phyloP scores from a whole-genome alignment of 345 rosid species.

The Melaleuca quinquenervia region DNA sequence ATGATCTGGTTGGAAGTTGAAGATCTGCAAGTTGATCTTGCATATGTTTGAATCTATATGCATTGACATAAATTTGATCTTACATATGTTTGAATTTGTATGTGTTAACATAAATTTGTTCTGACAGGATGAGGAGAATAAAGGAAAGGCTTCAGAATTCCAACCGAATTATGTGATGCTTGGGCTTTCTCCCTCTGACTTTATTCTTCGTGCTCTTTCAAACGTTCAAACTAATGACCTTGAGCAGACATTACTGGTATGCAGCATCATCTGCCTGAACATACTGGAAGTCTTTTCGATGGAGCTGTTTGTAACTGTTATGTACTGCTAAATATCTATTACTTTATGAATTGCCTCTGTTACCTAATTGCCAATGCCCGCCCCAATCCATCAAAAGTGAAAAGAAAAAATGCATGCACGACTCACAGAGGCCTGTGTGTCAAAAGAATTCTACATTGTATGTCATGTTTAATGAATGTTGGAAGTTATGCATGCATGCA shows the following conservation, averaged over 20 bases:
- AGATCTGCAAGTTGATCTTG: background rate
- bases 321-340: background rate
- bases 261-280: background rate
- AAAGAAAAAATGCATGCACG: background rate
- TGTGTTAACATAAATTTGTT: background rate
- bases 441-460: background rate
- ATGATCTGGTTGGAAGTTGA: background rate
- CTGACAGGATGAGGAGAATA: constrained; percentile 62
- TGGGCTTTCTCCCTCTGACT: constrained; percentile 73
- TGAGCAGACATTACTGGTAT: constrained; percentile 88
- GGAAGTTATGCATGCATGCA: background rate
- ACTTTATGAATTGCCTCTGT: background rate
- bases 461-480: background rate
- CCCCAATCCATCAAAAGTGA: background rate
- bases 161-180: constrained; percentile 59
- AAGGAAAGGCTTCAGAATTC: constrained; percentile 39
- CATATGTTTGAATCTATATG: background rate
- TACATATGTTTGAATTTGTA: background rate
- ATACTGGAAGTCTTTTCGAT: background rate
- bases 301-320: background rate
- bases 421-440: background rate
- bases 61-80: background rate
- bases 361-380: background rate
- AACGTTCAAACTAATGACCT: constrained; percentile 71
- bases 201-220: constrained; percentile 63